Evolutionary conservation across 164 flowering plant species (phyloP), one percentile per base, ranked within the genome.

Genomic region (Vitis amurensis): DNA sequence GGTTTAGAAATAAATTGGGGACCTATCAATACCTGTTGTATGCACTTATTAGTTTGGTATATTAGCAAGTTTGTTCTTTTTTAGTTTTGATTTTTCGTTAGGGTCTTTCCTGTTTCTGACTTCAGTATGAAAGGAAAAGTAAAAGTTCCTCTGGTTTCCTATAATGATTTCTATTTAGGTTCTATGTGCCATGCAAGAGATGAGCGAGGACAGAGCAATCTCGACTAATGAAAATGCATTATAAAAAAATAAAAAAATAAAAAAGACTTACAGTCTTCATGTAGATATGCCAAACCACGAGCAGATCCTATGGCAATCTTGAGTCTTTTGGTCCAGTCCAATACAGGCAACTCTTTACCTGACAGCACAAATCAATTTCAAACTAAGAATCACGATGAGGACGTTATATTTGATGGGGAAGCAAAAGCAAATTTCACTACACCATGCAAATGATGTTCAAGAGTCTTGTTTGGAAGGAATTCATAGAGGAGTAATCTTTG

Each of bases 281-380:
- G 97, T 58, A 91, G 81, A 75, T 91, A 91, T 17, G 92, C 91
- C 77, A 91, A 76, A 31, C 97, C 97, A 76, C 83, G 85, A 50
- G 97, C 97, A 69, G 97, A 68, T 29, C 94, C 97, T 17, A 87
- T 10, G 31, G 94, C 90, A 71, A 91, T 87, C 71, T 77, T 85
- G 50, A 88, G 50, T 76, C 97, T 80, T 63, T 85, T 87, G 14
- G 82, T n/a, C 90, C 92, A 89, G 7, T 88, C 88, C 85, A 89
- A 71, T 30, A 83, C 84, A 17, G 88, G 84, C 69, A 73, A 1
- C 70, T 79, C 91, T 23, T 72, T 68, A 57, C 86, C 92, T 91
- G 88, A 60, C 11, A 50, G 48, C 57, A 55, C 50, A 63, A 71
- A 69, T 6, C 50, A 47, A 31, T 30, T 9, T 15, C 17, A 47